Evolutionary conservation across 345 rosid genomes (phyloP), one percentile per base, ranked within the genome.

Genomic region (Citrus glauca): DNA sequence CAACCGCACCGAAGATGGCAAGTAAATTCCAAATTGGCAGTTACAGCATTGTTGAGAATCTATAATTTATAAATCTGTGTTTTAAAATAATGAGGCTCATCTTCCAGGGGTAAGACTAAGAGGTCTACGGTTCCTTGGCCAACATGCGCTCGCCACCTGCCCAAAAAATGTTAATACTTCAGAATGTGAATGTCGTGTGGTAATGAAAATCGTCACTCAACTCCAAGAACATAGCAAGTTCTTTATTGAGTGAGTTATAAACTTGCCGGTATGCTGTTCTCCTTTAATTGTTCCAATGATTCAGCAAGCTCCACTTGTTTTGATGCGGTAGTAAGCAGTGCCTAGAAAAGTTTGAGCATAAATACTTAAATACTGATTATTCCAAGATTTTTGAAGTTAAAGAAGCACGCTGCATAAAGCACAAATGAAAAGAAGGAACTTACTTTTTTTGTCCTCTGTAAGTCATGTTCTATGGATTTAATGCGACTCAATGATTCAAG

Each of bases 251-350:
- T 22, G 8, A 50, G 66, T 2, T 35, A 73, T 17, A 55, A 82
- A 86, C 91, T 88, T 88, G 93, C 98, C 75, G 81, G 37, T 71
- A 85, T 79, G 79, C 77, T 80, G 78, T 79, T 78, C 38, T 87
- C 88, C 73, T 89, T 92, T 72, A 93, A 79, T 82, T 80, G 84
- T 81, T 95, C 99, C 42, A 95, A 82, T 32, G 95, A 89, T 73
- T 91, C 90, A 16, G 98, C 93, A n/a, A 95, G 95, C 79, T 95
- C 95, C 28, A 93, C 84, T 87, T 95, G 99, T 80, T 91, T 92
- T 53, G 99, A 90, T 33, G 97, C 94, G 35, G 99, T 93, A 59
- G 93, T 90, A 87, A 93, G 72, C 67, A 95, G 90, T 32, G 95
- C 95, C 99, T 95, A 84, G 71, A 69, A 81, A 65, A 72, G 64